These are phyloP conservation scores for Passalora sequoiae DNA, from an alignment of 2,329 filamentous ascomycete species.

Conservation along the genomic window DNA sequence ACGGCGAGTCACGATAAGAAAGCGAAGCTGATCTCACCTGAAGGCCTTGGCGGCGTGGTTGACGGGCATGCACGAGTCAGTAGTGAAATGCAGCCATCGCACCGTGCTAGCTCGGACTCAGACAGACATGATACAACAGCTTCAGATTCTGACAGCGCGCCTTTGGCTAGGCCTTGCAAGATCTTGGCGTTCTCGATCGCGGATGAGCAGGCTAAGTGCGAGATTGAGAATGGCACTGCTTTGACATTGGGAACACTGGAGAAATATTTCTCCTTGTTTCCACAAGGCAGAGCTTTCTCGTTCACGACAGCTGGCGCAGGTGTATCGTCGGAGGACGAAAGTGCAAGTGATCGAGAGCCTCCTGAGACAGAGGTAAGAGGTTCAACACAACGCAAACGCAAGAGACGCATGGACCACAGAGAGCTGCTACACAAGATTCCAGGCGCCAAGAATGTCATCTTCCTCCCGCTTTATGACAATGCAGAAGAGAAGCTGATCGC, in stretches of 20 bases:
- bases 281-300: constrained; percentile 26
- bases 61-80: not conserved
- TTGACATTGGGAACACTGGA: constrained; percentile 25
- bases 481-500: constrained; percentile 38
- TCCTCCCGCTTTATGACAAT: constrained; percentile 51
- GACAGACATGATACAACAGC: constrained; percentile 16
- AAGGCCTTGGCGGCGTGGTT: not conserved
- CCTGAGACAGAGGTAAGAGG: constrained; percentile 34
- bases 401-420: constrained; percentile 34
- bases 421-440: constrained; percentile 37
- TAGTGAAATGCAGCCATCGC: constrained; percentile 8
- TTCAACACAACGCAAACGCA: constrained; percentile 37
- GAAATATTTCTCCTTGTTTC: constrained; percentile 27
- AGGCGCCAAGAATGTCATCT: constrained; percentile 40
- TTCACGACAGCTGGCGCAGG: constrained; percentile 26
- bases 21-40: constrained; percentile 9
- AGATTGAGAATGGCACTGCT: constrained; percentile 23
- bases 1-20: constrained; percentile 17
- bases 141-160: constrained; percentile 24
- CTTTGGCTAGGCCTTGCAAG: constrained; percentile 20
- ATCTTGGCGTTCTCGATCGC: constrained; percentile 24
- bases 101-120: constrained; percentile 14
- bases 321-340: constrained; percentile 27
- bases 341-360: constrained; percentile 24
- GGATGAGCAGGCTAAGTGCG: constrained; percentile 20